Evolutionary conservation across 2,329 filamentous ascomycete species (phyloP).

Genomic region (Alternaria metachromatica): DNA sequence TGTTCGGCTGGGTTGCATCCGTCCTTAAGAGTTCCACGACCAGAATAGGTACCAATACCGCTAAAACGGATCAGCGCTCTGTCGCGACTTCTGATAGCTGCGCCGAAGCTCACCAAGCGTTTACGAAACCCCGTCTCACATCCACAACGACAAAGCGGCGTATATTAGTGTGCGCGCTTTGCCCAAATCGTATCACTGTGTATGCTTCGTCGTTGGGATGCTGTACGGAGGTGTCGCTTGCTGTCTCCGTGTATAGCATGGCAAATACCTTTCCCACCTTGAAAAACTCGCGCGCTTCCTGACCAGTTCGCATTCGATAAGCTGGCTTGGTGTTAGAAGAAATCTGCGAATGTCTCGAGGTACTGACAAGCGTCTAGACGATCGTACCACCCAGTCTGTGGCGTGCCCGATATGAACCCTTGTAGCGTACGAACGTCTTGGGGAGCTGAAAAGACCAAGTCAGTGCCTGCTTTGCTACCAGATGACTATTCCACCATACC

Average conservation of each 20-base stretch:
- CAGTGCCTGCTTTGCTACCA: background rate
- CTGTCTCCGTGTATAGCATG: slow-evolving; percentile 27
- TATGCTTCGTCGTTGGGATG: slow-evolving; percentile 5
- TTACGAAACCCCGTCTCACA: slow-evolving; percentile 25
- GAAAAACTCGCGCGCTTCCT: slow-evolving; percentile 25
- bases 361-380: slow-evolving; percentile 10
- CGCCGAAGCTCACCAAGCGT: slow-evolving; percentile 24
- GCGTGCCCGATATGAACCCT: slow-evolving; percentile 1
- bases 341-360: background rate
- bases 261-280: slow-evolving; percentile 27
- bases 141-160: slow-evolving; percentile 36
- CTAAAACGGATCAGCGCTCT: slow-evolving; percentile 22
- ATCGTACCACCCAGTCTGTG: slow-evolving; percentile 11
- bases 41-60: slow-evolving; percentile 51
- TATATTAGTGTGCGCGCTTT: slow-evolving; percentile 28
- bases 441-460: background rate
- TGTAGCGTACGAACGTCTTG: background rate
- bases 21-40: slow-evolving; percentile 45
- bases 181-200: slow-evolving; percentile 19
- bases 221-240: slow-evolving; percentile 2
- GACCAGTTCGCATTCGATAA: slow-evolving; percentile 26
- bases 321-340: slow-evolving; percentile 4
- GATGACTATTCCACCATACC: background rate
- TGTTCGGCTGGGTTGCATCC: slow-evolving; percentile 48
- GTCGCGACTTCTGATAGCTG: too few relatives aligned